Base-by-base conservation (phyloP, 2,329 filamentous ascomycete species). In the Cladosporium sp. region DNA sequence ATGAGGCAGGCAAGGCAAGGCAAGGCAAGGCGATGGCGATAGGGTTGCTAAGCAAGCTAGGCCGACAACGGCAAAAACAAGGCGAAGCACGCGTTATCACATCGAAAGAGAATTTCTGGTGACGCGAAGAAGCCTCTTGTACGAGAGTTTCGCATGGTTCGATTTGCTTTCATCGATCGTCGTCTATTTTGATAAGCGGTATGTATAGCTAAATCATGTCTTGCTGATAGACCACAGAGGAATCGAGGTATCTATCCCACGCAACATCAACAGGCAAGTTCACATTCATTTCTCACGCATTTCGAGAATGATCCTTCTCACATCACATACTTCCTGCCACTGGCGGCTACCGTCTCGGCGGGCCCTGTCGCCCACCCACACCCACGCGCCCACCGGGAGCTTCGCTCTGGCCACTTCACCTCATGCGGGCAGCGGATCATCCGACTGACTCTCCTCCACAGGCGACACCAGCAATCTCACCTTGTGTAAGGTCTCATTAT, bases 341-440 rank as follows among this genome's bases (percentile, higher is more conserved):
- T 37, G 18, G 53, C 53, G 29, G 52, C 53, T 29, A 7, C 49
- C 18, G 55, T 33, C 55, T 40, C 33, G 55, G 31, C 49, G 23
- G 4, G 46, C 29, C 33, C 55, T 55, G 18, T 55, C 26, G 18
- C 18, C 52, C 31, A 46, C 40, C 14, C 40, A 44, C 16, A n/a
- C 37, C 33, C 33, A 16, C 37, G 14, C 50, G n/a, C 50, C 50
- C 52, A 55, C 52, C 52, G 52, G 55, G 29, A 57, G 33, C 55
- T 57, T 57, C 55, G 28, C 60, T 33, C 60, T 52, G 46, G 31
- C n/a, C 60, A 62, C 44, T 49, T 62, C 60, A 62, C 49, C 60
- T 62, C 60, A 31, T 53, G 60, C 33, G 55, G 55, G 31, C 33
- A 31, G 33, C 33, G 33, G 33, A 35, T 35, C 33, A 31, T 31